Conservation (phyloP, 352 stramenopile genomes). For the Phytophthora aleatoria region DNA sequence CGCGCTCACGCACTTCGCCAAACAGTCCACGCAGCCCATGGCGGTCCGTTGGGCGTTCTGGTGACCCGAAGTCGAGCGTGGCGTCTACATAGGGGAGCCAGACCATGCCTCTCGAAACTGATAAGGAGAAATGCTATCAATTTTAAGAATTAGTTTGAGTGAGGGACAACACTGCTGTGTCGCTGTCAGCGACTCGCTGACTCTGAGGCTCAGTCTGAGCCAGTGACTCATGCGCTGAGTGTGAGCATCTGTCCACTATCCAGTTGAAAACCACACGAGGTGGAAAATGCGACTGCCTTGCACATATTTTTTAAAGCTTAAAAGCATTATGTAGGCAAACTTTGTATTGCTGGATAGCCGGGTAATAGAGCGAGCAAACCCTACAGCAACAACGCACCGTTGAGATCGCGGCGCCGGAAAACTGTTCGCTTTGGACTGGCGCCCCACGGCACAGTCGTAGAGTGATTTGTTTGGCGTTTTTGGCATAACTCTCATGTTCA, state of each 20-base stretch:
- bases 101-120: conserved; percentile 12
- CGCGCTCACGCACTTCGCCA: conserved; percentile 37
- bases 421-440: background rate
- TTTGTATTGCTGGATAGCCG: conserved; percentile 18
- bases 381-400: conserved; percentile 9
- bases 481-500: too few relatives aligned
- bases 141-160: background rate
- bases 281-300: background rate
- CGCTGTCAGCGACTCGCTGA: too few relatives aligned
- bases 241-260: conserved; percentile 18
- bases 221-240: conserved; percentile 6
- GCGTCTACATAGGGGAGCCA: conserved; percentile 24
- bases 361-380: conserved; percentile 16
- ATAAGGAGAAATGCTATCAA: conserved; percentile 1
- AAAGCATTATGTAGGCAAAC: background rate
- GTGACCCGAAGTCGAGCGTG: conserved; percentile 7
- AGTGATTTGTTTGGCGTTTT: background rate
- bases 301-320: background rate
- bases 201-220: background rate
- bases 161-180: too few relatives aligned
- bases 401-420: conserved; percentile 1
- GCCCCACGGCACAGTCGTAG: background rate
- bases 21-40: conserved; percentile 37
- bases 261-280: conserved; percentile 8
- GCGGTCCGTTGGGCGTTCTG: conserved; percentile 8